Evolutionary conservation across 352 stramenopile species (phyloP).

Genomic region (Globisporangium emineosum): DNA sequence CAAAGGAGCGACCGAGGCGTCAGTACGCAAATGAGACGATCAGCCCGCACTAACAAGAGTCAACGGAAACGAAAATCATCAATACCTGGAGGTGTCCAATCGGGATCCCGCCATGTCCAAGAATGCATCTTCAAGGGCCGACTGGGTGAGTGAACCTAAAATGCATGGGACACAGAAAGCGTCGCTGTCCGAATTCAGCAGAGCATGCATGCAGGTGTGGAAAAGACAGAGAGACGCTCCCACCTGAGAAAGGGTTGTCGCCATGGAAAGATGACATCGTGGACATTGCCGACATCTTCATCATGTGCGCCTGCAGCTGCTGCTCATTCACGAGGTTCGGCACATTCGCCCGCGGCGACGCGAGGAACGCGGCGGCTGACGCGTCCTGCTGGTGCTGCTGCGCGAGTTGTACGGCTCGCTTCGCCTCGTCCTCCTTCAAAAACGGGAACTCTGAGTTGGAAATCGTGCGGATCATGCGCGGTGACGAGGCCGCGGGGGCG

Average conservation of each 20-base stretch:
- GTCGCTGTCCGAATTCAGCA: no score
- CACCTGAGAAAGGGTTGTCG: conserved; percentile 51
- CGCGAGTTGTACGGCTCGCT: conserved; percentile 4
- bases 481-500: conserved; percentile 40
- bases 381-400: conserved; percentile 2
- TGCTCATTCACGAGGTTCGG: conserved; percentile 20
- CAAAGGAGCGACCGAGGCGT: neutral
- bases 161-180: neutral
- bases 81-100: conserved; percentile 62
- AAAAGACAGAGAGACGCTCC: no score
- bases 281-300: conserved; percentile 52
- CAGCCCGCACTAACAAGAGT: neutral
- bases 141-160: conserved; percentile 68
- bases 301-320: conserved; percentile 37
- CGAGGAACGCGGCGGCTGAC: conserved; percentile 17
- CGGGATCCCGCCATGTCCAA: conserved; percentile 81
- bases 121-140: conserved; percentile 79
- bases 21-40: neutral
- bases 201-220: no score
- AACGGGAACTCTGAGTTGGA: conserved; percentile 78
- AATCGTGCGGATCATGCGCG: conserved; percentile 56
- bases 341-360: conserved; percentile 8
- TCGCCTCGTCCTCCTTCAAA: conserved; percentile 54
- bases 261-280: conserved; percentile 56
- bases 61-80: neutral